Evolutionary conservation across 2,329 filamentous ascomycete genomes (phyloP).

Genomic region (Neopestalotiopsis clavispora): DNA sequence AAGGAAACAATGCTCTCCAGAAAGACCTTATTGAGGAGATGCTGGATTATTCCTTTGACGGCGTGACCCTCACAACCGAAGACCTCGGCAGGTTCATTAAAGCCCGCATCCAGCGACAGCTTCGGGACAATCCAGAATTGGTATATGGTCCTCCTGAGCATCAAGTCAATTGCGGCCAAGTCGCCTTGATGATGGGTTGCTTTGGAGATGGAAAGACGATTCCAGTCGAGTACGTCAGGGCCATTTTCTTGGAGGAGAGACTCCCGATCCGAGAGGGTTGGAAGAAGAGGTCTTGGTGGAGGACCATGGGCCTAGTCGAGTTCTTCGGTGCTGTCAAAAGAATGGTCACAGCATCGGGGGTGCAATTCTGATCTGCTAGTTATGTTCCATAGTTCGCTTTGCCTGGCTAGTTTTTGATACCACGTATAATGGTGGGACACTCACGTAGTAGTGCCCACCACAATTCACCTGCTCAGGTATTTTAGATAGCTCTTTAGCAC

Average conservation of each 20-base stretch:
- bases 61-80: not conserved
- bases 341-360: constrained; percentile 10
- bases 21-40: not conserved
- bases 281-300: constrained; percentile 18
- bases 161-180: constrained; percentile 16
- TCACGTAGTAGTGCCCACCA: too few species aligned
- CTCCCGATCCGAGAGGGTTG: constrained; percentile 16
- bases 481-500: too few species aligned
- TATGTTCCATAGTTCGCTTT: not conserved
- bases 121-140: constrained; percentile 11
- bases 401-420: too few species aligned
- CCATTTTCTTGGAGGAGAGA: constrained; percentile 17
- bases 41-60: not conserved
- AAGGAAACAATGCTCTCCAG: not conserved
- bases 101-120: constrained; percentile 15
- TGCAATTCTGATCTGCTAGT: not conserved
- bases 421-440: too few species aligned
- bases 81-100: constrained; percentile 8
- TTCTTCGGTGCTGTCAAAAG: constrained; percentile 16
- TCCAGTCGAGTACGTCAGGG: constrained; percentile 15
- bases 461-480: too few species aligned
- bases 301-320: constrained; percentile 16
- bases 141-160: constrained; percentile 13
- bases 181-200: constrained; percentile 17
- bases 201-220: constrained; percentile 19